Evolutionary conservation across 495 filamentous ascomycete genomes (phyloP), one percentile per base, ranked within the genome.

Genomic region (Penicillium canariense): DNA sequence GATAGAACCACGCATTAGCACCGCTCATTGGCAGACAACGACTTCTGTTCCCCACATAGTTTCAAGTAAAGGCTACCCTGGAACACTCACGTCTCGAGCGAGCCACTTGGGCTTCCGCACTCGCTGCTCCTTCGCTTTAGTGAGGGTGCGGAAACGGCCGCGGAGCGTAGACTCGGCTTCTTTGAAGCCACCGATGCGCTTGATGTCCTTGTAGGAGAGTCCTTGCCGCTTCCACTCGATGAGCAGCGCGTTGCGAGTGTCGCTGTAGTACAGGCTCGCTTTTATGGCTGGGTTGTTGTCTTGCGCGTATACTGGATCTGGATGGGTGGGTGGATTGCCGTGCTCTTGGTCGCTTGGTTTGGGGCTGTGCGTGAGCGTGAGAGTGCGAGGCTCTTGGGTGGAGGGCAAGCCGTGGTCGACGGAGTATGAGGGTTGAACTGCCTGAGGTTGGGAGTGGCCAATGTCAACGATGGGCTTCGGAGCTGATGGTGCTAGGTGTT

Each of bases 151-250:
- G 52, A 83, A 89, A 9, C 91, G 77, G 1, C 92, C 92, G 14
- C 92, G 82, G 11, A 97, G 76, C 2, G 92, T 96, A 10, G 90
- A 94, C 66, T 96, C 92, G 9, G 91, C 89, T 63, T 93, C 89
- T 8, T 72, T 77, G 55, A 91, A 88, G 0, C 79, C 73, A 0
- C 89, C 87, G 5, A 75, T 58, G 5, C 65, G 65, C 43, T 85
- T 86, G 62, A 97, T 96, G 25, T 90, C 81, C 54, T 84, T 87
- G 75, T 96, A 97, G 5, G 89, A 85, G 60, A 87, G 71, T 0
- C 89, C 89, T n/a, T 71, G 70, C 8, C 70, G 61, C 67, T 87
- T 89, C 44, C 72, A 79, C 12, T 77, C 60, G 14, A 96, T 71
- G 0, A 97, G 73, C 50, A 88, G 84, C 1, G 75, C 67, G 62